These are phyloP conservation scores for Astragalus membranaceus DNA, from an alignment of 306 rosid species.

Conservation along the genomic window DNA sequence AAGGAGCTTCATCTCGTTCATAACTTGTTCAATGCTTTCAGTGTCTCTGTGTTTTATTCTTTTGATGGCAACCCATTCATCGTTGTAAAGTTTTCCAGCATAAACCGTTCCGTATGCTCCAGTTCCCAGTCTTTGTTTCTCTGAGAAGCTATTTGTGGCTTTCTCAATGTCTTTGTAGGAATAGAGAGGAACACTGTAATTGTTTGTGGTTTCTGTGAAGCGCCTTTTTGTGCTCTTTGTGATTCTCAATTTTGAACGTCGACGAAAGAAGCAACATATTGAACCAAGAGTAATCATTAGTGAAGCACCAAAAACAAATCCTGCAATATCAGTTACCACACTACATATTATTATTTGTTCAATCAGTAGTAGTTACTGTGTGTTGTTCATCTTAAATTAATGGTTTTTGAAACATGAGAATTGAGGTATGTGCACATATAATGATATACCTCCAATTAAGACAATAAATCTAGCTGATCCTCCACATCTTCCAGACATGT, in stretches of 20 bases:
- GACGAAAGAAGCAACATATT: constrained; percentile 53
- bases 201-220: constrained; percentile 66
- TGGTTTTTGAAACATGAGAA: neutral
- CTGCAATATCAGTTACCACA: constrained; percentile 23
- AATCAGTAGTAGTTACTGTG: neutral
- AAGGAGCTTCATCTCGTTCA: constrained; percentile 81
- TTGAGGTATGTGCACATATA: neutral
- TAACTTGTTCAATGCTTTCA: constrained; percentile 70
- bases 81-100: constrained; percentile 59
- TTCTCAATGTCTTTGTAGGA: constrained; percentile 72
- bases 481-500: constrained; percentile 67
- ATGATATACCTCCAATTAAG: constrained; percentile 62
- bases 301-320: constrained; percentile 41
- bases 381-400: neutral
- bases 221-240: constrained; percentile 65
- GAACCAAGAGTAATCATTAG: constrained; percentile 40
- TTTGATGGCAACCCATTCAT: constrained; percentile 84
- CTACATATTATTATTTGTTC: neutral
- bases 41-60: constrained; percentile 61
- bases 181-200: constrained; percentile 59
- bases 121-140: constrained; percentile 63
- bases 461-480: constrained; percentile 48
- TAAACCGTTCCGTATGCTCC: constrained; percentile 94
- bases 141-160: constrained; percentile 84
- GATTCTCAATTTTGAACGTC: constrained; percentile 45